A percentile compares a stretch with the other conserved stretches of the same genome.
Evolutionary conservation across 1,139 yeast genomes (phyloP).

Genomic region (Sugiyamaella sp.): DNA sequence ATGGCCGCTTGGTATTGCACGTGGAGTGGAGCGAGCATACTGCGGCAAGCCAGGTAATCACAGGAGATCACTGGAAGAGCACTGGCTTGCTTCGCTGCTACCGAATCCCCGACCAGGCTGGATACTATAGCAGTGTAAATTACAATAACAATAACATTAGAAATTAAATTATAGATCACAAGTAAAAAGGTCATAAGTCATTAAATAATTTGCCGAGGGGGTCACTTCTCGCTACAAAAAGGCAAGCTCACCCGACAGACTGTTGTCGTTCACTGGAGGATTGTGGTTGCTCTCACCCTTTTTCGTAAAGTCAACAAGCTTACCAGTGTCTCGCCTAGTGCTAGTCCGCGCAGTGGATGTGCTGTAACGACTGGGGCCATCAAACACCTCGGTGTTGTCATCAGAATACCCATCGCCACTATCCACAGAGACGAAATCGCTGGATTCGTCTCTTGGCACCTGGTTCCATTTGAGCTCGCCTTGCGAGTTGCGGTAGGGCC

Average conservation of each 20-base stretch:
- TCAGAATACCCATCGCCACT: slow-evolving; percentile 17
- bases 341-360: slow-evolving; percentile 12
- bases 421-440: slow-evolving; percentile 20
- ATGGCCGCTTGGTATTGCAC: no score
- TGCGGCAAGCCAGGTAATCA: no score
- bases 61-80: no score
- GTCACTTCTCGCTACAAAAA: slow-evolving; percentile 5
- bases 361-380: slow-evolving; percentile 16
- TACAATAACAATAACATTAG: slow-evolving; percentile 7
- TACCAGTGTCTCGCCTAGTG: slow-evolving; percentile 18
- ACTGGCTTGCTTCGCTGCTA: no score
- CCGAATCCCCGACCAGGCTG: no score
- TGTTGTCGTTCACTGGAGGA: slow-evolving; percentile 12
- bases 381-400: slow-evolving; percentile 19
- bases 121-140: neutral
- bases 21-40: no score
- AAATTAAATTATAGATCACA: slow-evolving; percentile 2
- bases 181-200: slow-evolving; percentile 14
- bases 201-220: slow-evolving; percentile 3
- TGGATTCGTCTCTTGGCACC: slow-evolving; percentile 25
- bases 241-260: slow-evolving; percentile 15
- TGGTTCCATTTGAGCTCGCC: slow-evolving; percentile 42
- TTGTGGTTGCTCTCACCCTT: slow-evolving; percentile 15
- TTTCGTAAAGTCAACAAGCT: slow-evolving; percentile 17
- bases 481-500: slow-evolving; percentile 40